These are phyloP conservation scores for Penicillium sp. DNA, from an alignment of 2,329 filamentous ascomycete genomes.

Conservation along the genomic window DNA sequence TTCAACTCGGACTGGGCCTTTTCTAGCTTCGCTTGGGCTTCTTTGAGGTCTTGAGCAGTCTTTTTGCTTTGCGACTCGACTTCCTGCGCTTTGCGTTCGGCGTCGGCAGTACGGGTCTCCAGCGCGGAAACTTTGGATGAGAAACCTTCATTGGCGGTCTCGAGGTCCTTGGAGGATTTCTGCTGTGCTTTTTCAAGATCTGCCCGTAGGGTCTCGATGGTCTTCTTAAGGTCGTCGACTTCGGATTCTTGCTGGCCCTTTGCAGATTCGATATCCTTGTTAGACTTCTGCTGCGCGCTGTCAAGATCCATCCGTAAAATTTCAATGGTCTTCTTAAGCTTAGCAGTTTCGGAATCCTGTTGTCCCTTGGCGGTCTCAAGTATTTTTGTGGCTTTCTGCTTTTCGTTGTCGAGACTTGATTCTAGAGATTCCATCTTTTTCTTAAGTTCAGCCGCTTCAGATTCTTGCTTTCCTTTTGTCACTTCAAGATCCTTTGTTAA, in stretches of 20 bases:
- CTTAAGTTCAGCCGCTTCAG: slow-evolving; percentile 63
- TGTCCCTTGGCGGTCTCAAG: slow-evolving; percentile 59
- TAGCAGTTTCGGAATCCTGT: slow-evolving; percentile 62
- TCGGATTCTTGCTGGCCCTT: slow-evolving; percentile 65
- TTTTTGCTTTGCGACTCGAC: slow-evolving; percentile 46
- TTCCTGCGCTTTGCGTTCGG: slow-evolving; percentile 33
- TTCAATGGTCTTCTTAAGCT: slow-evolving; percentile 62
- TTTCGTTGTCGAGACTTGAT: slow-evolving; percentile 51
- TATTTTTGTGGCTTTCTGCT: slow-evolving; percentile 55
- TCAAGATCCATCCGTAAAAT: slow-evolving; percentile 55
- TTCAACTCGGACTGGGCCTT: slow-evolving; percentile 37
- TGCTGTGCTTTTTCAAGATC: slow-evolving; percentile 53
- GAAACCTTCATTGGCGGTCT: slow-evolving; percentile 59
- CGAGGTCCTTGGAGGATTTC: slow-evolving; percentile 58
- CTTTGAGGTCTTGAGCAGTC: slow-evolving; percentile 60
- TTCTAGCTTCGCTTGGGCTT: slow-evolving; percentile 37
- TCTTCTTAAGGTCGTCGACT: slow-evolving; percentile 61
- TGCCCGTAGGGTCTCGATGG: slow-evolving; percentile 61
- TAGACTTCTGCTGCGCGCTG: slow-evolving; percentile 53
- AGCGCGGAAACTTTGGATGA: slow-evolving; percentile 49
- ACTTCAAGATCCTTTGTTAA: slow-evolving; percentile 61
- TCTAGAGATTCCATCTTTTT: slow-evolving; percentile 64
- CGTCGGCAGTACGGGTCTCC: slow-evolving; percentile 55
- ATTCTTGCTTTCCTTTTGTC: slow-evolving; percentile 44
- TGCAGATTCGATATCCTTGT: slow-evolving; percentile 58